Evolutionary conservation across 192 early-diverging fungal genomes (phyloP).

Genomic region (Mortierella hygrophila): DNA sequence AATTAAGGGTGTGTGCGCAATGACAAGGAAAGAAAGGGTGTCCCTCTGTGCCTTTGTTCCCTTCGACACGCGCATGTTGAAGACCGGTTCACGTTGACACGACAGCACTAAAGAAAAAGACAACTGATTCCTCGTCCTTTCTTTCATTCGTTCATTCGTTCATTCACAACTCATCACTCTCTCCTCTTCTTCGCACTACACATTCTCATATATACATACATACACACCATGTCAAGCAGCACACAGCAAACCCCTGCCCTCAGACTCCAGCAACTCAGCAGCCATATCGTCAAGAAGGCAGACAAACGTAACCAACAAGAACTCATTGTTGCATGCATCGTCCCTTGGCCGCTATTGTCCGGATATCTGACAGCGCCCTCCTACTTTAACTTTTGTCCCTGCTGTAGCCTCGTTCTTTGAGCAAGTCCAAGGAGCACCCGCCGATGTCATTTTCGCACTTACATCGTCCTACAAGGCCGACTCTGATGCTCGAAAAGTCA

Average conservation of each 20-base stretch:
- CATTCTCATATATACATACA: neutral
- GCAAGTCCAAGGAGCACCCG: constrained; percentile 72
- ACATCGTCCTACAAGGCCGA: constrained; percentile 88
- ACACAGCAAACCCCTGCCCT: constrained; percentile 10
- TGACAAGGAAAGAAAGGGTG: too few relatives aligned
- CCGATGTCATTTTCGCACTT: constrained; percentile 93
- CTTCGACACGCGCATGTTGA: too few relatives aligned
- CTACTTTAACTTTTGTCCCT: neutral
- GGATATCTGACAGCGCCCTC: neutral
- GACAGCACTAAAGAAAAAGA: too few relatives aligned
- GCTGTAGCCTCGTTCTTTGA: constrained; percentile 62
- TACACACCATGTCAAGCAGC: constrained; percentile 15
- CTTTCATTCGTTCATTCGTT: neutral
- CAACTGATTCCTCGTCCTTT: neutral
- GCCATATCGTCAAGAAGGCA: constrained; percentile 22
- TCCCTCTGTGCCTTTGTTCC: too few relatives aligned
- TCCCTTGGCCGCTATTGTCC: neutral
- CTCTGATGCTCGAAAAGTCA: constrained; percentile 82
- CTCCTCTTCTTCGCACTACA: neutral
- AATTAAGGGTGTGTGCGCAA: too few relatives aligned
- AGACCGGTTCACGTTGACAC: too few relatives aligned
- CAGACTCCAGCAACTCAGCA: constrained; percentile 43
- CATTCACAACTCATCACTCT: neutral
- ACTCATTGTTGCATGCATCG: neutral
- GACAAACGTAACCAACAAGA: constrained; percentile 9